phyloP scores from a whole-genome alignment of 1,284 basidiomycete genomes.

The Malassezia furfur region DNA sequence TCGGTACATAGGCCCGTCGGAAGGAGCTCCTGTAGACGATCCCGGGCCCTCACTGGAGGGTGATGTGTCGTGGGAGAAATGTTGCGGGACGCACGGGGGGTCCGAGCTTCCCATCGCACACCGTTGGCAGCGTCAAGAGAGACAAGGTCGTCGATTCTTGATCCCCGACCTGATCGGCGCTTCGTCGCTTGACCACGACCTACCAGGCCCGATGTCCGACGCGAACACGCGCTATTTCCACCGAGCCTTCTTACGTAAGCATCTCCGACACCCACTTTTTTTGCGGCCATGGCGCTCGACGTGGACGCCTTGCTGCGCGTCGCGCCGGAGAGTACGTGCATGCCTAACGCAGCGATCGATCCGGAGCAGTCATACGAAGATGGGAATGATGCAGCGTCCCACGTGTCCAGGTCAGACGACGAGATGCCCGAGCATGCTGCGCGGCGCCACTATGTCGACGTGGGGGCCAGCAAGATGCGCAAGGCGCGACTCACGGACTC shows the following conservation, averaged over 20 bases:
- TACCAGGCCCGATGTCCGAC: no score
- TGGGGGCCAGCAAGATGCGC: conserved; percentile 26
- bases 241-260: background rate
- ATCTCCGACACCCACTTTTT: background rate
- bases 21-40: no score
- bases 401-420: background rate
- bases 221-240: no score
- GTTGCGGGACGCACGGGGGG: no score
- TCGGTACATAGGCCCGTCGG: no score
- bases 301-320: conserved; percentile 12
- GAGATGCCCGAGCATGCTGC: conserved; percentile 17
- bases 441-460: conserved; percentile 33
- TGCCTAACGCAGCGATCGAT: conserved; percentile 8
- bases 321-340: conserved; percentile 14
- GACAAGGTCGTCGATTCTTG: no score
- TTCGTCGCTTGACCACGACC: no score
- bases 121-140: no score
- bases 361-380: conserved; percentile 12
- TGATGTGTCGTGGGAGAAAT: no score
- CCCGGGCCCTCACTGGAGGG: no score
- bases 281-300: conserved; percentile 9
- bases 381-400: background rate
- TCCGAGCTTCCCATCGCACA: no score
- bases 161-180: no score
- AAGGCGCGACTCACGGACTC: conserved; percentile 29